Conservation (phyloP, 371 early-diverging fungal genomes). For the Rhizopus microsporus region DNA sequence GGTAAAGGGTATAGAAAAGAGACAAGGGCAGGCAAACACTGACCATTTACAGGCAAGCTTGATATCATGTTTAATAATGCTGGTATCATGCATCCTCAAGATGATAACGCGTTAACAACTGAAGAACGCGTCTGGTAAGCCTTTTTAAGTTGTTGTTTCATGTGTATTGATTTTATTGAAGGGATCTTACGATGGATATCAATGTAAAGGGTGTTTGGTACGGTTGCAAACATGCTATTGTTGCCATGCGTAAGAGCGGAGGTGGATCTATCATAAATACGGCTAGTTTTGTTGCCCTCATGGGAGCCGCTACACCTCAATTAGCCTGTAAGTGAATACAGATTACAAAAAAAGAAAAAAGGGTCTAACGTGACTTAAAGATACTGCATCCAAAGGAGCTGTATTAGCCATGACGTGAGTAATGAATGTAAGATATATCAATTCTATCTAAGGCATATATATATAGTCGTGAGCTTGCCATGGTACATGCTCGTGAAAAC, state of each 20-base stretch:
- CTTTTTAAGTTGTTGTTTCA: neutral
- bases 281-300: constrained; percentile 79
- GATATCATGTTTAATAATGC: constrained; percentile 90
- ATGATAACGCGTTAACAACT: constrained; percentile 81
- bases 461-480: constrained; percentile 76
- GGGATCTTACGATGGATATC: constrained; percentile 78
- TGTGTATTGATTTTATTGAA: constrained; percentile 17
- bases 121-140: constrained; percentile 76
- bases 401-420: constrained; percentile 83
- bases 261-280: constrained; percentile 89
- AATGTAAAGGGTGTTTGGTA: constrained; percentile 94
- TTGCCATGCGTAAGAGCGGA: constrained; percentile 73
- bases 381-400: constrained; percentile 90
- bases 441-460: neutral
- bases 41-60: constrained; percentile 55
- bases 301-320: constrained; percentile 91
- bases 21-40: neutral
- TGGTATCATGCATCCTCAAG: constrained; percentile 88
- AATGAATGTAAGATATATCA: neutral
- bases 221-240: constrained; percentile 84
- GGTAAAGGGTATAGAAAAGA: constrained; percentile 45
- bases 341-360: neutral
- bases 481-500: constrained; percentile 88
- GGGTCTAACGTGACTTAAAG: constrained; percentile 28
- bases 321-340: constrained; percentile 66